These are phyloP conservation scores for Sclerotinia spermophila DNA, from an alignment of 2,329 filamentous ascomycete genomes.

Conservation along the genomic window DNA sequence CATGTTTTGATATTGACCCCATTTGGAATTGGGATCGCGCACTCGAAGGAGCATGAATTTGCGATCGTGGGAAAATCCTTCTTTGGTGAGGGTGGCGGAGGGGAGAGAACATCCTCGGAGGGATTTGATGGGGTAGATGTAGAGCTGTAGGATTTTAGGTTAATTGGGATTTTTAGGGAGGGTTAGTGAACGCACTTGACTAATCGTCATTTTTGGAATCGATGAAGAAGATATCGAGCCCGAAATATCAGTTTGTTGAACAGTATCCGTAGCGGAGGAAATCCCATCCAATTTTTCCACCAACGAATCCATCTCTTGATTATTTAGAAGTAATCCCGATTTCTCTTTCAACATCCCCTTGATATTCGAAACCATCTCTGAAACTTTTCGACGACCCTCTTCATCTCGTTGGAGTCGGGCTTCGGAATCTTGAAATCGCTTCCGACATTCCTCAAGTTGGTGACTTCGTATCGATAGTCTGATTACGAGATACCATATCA, in stretches of 20 bases:
- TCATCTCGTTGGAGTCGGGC: not conserved
- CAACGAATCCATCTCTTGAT: not conserved
- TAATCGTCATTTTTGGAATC: slow-evolving; percentile 14
- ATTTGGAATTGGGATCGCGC: slow-evolving; percentile 31
- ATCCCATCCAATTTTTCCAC: not conserved
- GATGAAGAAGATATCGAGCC: not conserved
- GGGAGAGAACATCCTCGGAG: slow-evolving; percentile 58
- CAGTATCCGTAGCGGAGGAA: not conserved
- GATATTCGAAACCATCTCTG: not conserved
- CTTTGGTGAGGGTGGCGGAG: slow-evolving; percentile 52
- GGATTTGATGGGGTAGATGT: slow-evolving; percentile 71
- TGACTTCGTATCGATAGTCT: not conserved
- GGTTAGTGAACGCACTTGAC: not conserved
- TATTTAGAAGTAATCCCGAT: not conserved
- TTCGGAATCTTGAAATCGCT: not conserved
- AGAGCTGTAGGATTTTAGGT: slow-evolving; percentile 48
- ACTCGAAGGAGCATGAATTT: slow-evolving; percentile 66
- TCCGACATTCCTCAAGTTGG: not conserved
- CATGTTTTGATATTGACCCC: slow-evolving; percentile 50
- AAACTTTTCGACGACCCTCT: not conserved
- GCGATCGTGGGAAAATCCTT: slow-evolving; percentile 64
- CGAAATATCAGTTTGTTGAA: not conserved
- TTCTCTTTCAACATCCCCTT: not conserved
- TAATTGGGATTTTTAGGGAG: no score
- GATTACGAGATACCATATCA: not conserved